Base-by-base conservation (phyloP, 257 asterid species). In the Solanum sejunctum region DNA sequence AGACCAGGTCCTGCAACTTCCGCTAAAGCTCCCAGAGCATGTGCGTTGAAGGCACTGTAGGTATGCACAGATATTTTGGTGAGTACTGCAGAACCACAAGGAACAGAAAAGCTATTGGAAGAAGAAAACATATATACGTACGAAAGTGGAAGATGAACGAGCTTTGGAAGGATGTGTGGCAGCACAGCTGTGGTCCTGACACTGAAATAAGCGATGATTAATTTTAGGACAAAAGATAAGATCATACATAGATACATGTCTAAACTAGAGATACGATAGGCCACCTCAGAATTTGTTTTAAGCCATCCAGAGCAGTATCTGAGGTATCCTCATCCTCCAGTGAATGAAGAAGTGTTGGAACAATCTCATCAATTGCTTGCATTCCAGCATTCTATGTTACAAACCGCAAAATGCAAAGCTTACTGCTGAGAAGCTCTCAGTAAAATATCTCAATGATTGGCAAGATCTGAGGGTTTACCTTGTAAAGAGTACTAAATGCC, bases 361-460 rank as follows among this genome's bases (percentile, higher is more conserved):
- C 98, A 87, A 97, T 97, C 92, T 97, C 99, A 90, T 97, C 99
- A 82, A 97, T 94, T 84, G 99, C 99, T 93, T 95, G 99, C 94
- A 97, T 51, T 73, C 99, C 99, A 92, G 99, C 99, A 91, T 94
- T 97, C 99, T 97, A 87, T 87, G 80, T 70, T 32, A 70, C 69
- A 18, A 83, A n/a, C 64, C 57, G 69, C 79, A 51, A 69, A 21
- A 58, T 32, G 51, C 21, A 8, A 67, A 54, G 70, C 16, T 83
- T 54, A 69, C 13, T 54, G 64, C 23, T 78, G 83, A 52, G 64
- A 78, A 78, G 49, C 26, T 26, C 47, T 16, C 28, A 39, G 45
- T 78, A 52, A 78, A 78, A 26, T 52, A 51, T 78, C 26, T 69
- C 72, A 71, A 20, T 81, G 61, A 43, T 43, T 47, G 61, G 85